Evolutionary conservation across 148 eudicot genomes (phyloP).

Genomic region (Heliamphora exappendiculata): DNA sequence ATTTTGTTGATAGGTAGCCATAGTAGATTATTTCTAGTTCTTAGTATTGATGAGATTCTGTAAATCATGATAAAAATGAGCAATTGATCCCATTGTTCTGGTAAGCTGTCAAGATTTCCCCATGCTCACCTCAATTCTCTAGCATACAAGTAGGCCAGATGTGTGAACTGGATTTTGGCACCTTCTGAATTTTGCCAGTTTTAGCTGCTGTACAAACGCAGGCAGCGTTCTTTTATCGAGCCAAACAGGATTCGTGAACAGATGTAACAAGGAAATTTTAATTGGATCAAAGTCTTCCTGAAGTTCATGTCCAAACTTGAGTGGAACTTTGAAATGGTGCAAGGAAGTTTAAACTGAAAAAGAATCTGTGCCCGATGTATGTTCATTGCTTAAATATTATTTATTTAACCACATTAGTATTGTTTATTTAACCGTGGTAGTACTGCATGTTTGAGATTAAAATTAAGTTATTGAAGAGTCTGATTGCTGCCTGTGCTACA

Average conservation of each 20-base stretch:
- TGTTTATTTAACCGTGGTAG: neutral
- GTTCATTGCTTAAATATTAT: neutral
- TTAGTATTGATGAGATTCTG: neutral
- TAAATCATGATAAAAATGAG: neutral
- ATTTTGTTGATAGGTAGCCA: neutral
- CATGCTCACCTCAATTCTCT: neutral
- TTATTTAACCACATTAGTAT: no score
- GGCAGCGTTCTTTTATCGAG: neutral
- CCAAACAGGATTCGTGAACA: neutral
- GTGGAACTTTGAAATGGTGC: neutral
- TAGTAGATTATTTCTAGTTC: neutral
- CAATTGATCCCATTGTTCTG: neutral
- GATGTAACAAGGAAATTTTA: neutral
- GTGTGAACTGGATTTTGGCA: no score
- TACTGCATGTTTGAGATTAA: neutral
- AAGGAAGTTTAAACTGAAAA: neutral
- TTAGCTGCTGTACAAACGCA: neutral
- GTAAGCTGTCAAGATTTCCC: neutral
- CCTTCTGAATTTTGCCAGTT: neutral
- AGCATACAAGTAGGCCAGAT: neutral
- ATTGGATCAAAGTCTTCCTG: neutral
- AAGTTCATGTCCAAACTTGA: neutral
- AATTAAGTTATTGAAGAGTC: neutral
- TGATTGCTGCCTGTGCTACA: conserved; percentile 17
- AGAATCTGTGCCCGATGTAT: neutral